Base-by-base conservation (phyloP, 306 rosid species). In the Cajanus cajan region DNA sequence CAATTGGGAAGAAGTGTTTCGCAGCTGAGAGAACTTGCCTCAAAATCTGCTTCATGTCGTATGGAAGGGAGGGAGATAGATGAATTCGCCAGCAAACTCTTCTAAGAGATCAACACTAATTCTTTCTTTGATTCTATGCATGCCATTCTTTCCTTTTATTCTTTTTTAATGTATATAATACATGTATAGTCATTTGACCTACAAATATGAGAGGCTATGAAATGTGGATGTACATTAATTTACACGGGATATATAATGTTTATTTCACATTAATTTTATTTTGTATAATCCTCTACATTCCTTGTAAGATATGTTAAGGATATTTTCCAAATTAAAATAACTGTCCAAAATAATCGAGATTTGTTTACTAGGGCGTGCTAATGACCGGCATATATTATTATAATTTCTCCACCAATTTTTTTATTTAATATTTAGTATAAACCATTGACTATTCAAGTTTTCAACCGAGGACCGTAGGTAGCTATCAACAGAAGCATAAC, bases 1-100 rank as follows among this genome's bases (percentile, higher is more conserved):
- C 47, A 82, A 58, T 47, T 90, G 78, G 95, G 95, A 36, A 88
- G 92, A 85, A 90, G 86, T 55, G 82, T 87, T 5, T 81, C 90
- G 0, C 77, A 90, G 84, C 67, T 90, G 0, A 85, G 85, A 75
- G 74, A 90, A 72, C 82, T 90, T 40, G 88, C 89, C 1, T 45
- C 63, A 1, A 88, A 86, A 59, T 87, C 92, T 4, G 84, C 87
- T 77, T 83, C 86, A 6, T 87, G 50, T 34, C 86, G 88, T 22
- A 3, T 33, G 0, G 54, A 82, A 13, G 87, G 83, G 45, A 68
- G 37, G 7, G 43, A 82, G 44, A 25, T 81, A 0, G 89, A 88
- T 16, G 95, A 88, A 76, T 85, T 88, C 13, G 92, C 88, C 10
- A 73, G 84, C 80, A 80, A 88, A 28, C 87, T 90, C 11, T 87